These are phyloP conservation scores for Salvia miltiorrhiza DNA, from an alignment of 257 asterid species.

Conservation along the genomic window DNA sequence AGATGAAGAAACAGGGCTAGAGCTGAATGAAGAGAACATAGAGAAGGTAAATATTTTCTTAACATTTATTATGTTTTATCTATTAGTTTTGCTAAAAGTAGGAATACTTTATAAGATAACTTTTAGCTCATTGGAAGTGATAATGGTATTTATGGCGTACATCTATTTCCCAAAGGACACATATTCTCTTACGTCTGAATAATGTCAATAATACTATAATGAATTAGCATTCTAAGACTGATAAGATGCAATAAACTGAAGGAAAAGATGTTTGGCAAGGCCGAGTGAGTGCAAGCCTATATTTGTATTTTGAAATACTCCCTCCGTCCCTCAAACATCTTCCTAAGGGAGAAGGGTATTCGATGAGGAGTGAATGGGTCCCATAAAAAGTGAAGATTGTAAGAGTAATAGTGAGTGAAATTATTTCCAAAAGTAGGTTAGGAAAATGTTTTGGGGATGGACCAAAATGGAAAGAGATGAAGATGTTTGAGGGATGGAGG, in stretches of 20 bases:
- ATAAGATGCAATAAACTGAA: constrained; percentile 7
- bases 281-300: background rate
- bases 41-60: constrained; percentile 63
- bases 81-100: background rate
- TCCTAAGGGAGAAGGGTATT: no score
- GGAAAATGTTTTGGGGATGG: no score
- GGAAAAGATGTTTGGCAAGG: background rate
- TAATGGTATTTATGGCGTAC: constrained; percentile 8
- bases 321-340: no score
- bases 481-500: no score
- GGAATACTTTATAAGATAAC: background rate
- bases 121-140: background rate
- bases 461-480: no score
- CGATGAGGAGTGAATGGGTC: no score
- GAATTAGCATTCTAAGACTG: background rate
- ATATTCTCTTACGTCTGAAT: background rate
- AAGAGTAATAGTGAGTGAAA: no score
- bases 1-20: constrained; percentile 97
- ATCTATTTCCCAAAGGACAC: background rate
- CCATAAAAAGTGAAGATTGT: no score
- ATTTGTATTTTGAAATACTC: background rate
- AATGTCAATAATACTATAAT: background rate
- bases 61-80: background rate
- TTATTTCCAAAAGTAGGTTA: no score
- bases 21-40: constrained; percentile 85